phyloP scores from a whole-genome alignment of 768 basidiomycete genomes.

The Tubosaeta brunneosetosa region DNA sequence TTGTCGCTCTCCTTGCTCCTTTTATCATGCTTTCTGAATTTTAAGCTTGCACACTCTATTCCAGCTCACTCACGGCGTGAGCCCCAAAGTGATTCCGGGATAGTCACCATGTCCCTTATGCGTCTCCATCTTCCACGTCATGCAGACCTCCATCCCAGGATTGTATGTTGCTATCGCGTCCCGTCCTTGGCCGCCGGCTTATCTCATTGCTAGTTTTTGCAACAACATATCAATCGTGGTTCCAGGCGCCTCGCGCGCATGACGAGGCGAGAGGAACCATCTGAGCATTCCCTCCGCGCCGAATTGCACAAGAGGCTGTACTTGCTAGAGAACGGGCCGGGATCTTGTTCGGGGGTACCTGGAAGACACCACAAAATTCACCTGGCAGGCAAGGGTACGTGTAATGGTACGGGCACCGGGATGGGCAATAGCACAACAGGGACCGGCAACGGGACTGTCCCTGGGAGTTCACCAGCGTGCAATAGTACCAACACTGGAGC shows the following conservation, averaged over 20 bases:
- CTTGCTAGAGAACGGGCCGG: conserved; percentile 29
- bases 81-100: conserved; percentile 18
- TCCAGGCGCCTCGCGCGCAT: conserved; percentile 64
- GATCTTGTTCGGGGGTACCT: conserved; percentile 6
- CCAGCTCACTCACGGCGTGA: conserved; percentile 16
- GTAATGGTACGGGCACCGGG: not conserved
- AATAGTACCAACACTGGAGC: conserved; percentile 29
- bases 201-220: conserved; percentile 43
- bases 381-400: conserved; percentile 3
- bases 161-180: conserved; percentile 32
- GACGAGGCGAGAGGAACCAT: conserved; percentile 53
- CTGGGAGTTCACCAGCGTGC: conserved; percentile 9
- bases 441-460: conserved; percentile 6
- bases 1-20: conserved; percentile 49
- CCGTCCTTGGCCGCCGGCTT: not conserved
- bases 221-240: conserved; percentile 67
- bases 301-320: conserved; percentile 42
- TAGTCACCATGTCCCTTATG: conserved; percentile 41
- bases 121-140: conserved; percentile 28
- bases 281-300: conserved; percentile 41
- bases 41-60: conserved; percentile 31
- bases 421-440: conserved; percentile 4
- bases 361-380: conserved; percentile 9
- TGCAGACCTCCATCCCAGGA: conserved; percentile 36
- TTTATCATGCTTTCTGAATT: conserved; percentile 47